A percentile compares a stretch with the other conserved stretches of the same genome.
These are phyloP conservation scores for Russula earlei DNA, from an alignment of 768 basidiomycete genomes.

Conservation along the genomic window DNA sequence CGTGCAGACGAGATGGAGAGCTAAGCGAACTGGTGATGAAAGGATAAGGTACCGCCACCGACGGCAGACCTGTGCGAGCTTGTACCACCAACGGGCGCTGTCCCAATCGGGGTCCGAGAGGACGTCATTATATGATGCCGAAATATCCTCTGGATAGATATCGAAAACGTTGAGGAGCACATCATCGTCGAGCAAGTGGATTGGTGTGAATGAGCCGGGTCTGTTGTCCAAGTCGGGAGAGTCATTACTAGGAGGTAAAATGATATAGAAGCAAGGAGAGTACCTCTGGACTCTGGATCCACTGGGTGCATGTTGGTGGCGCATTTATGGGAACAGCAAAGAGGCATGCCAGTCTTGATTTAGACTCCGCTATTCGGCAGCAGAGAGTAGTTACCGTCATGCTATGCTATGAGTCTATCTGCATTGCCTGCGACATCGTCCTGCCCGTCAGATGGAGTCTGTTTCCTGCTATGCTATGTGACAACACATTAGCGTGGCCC, in stretches of 20 bases:
- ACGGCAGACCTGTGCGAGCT: background rate
- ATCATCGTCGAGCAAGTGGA: background rate
- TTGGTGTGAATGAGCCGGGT: background rate
- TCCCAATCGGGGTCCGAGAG: background rate
- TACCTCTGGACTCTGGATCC: background rate
- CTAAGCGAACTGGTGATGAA: background rate
- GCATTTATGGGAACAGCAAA: no score
- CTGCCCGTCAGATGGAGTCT: no score
- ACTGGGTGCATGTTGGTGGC: background rate
- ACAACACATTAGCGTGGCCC: no score
- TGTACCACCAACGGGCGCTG: background rate
- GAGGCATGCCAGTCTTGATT: no score
- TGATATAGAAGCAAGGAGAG: background rate
- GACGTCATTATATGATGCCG: background rate
- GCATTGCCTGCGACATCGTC: no score
- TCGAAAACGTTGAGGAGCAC: background rate
- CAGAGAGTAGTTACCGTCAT: no score
- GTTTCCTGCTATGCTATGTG: no score
- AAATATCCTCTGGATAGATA: background rate
- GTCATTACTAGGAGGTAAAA: background rate
- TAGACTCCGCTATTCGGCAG: no score
- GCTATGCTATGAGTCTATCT: no score
- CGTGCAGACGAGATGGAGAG: background rate
- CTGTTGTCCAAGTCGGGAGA: background rate
- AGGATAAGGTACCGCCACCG: background rate